Conservation (phyloP, 495 filamentous ascomycete genomes). For the Schizothecium vesticola region DNA sequence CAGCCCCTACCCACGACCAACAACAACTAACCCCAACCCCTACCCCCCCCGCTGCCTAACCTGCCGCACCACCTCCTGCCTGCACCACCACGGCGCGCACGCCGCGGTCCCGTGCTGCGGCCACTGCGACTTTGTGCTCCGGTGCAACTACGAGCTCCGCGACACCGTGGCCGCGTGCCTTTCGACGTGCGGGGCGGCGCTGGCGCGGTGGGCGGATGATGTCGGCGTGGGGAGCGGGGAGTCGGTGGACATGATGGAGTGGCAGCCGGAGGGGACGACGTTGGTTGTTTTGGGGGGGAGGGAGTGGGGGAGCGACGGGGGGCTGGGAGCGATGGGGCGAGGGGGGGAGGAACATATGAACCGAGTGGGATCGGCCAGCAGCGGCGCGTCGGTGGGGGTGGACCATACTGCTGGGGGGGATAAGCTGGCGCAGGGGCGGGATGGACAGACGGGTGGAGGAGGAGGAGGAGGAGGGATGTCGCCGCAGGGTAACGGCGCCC, state of each 20-base stretch:
- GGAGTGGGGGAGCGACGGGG: background rate
- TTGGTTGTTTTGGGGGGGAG: constrained; percentile 7
- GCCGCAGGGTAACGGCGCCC: no score
- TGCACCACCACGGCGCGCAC: background rate
- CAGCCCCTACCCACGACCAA: background rate
- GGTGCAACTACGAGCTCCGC: background rate
- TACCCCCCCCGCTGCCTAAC: background rate
- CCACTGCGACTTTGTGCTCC: background rate
- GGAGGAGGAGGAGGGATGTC: no score
- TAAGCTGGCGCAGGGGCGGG: no score
- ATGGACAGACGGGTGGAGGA: no score
- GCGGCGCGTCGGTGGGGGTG: no score
- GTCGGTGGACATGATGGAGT: constrained; percentile 32
- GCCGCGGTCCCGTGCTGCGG: background rate
- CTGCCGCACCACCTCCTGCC: background rate
- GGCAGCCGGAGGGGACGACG: constrained; percentile 31
- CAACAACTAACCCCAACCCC: background rate
- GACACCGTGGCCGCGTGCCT: background rate
- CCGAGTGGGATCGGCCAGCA: no score
- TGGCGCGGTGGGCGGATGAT: constrained; percentile 30
- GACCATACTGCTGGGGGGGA: no score
- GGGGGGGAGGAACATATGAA: no score
- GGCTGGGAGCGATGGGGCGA: background rate
- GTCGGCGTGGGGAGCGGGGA: constrained; percentile 22
- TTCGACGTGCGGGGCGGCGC: constrained; percentile 2